A percentile compares a stretch with the other conserved stretches of the same genome.
Evolutionary conservation across 2,329 filamentous ascomycete species (phyloP).

Genomic region (Neofusicoccum cordaticola): DNA sequence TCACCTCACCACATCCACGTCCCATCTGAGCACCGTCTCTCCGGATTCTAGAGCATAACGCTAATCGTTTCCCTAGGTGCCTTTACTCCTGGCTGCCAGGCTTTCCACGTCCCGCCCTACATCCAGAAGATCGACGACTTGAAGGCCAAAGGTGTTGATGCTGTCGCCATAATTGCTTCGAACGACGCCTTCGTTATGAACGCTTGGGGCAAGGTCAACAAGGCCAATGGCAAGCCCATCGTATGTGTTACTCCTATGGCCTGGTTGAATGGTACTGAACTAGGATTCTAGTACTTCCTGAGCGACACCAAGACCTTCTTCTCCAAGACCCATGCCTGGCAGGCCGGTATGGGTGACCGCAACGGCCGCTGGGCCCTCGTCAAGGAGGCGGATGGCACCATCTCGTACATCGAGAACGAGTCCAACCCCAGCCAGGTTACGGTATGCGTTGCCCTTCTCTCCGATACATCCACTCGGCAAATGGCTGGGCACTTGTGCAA

Average conservation of each 20-base stretch:
- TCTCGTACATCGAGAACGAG: slow-evolving; percentile 77
- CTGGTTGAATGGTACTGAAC: background rate
- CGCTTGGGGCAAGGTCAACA: slow-evolving; percentile 87
- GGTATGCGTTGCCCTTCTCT: slow-evolving; percentile 32
- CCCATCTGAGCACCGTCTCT: background rate
- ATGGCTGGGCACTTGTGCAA: background rate
- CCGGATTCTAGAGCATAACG: background rate
- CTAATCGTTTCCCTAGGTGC: slow-evolving; percentile 52
- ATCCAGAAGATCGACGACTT: slow-evolving; percentile 68
- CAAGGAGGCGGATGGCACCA: slow-evolving; percentile 74
- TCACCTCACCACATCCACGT: background rate
- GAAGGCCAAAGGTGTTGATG: slow-evolving; percentile 77
- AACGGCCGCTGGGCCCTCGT: slow-evolving; percentile 78
- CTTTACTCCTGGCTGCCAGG: slow-evolving; percentile 85
- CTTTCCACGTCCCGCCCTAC: slow-evolving; percentile 77
- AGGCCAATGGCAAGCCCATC: slow-evolving; percentile 68
- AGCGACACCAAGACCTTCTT: slow-evolving; percentile 71
- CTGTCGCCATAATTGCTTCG: slow-evolving; percentile 75
- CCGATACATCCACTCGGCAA: background rate
- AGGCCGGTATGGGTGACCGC: slow-evolving; percentile 62
- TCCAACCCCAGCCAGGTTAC: slow-evolving; percentile 48
- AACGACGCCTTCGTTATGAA: slow-evolving; percentile 88
- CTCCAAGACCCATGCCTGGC: slow-evolving; percentile 76
- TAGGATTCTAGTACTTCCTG: slow-evolving; percentile 62
- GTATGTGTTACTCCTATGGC: slow-evolving; percentile 37